Evolutionary conservation across 148 eudicot species (phyloP), one percentile per base, ranked within the genome.

Genomic region (Hydrangea macrophylla): DNA sequence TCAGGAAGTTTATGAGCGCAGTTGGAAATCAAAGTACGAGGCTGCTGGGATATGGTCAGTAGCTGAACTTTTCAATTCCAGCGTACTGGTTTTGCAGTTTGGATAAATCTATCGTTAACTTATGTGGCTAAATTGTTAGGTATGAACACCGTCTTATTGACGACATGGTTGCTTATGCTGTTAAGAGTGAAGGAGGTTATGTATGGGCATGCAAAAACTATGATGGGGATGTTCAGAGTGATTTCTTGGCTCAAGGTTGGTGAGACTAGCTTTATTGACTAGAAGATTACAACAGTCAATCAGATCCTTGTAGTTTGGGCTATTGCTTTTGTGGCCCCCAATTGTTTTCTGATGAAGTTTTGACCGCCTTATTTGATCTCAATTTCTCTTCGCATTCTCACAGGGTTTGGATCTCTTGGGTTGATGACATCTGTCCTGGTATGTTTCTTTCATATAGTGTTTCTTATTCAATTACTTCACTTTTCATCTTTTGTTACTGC

Each of bases 131-230:
- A 22, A 40, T 50, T 78, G 75, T 15, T 77, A 92, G 98, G 98
- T 92, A 92, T 70, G 98, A 92, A 75, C 96, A 92, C 73, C 98
- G 96, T 75, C 98, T 92, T 24, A 89, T 92, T 64, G 98, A 92
- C 69, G 98, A 89, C 78, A 92, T 92, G 98, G 98, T 92, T 85
- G 98, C 98, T 58, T 92, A 89, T 78, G 91, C 96, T 70, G 85
- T 92, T 56, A 92, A 92, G 84, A 92, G 98, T 62, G 98, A 89
- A 31, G 98, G 98, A 55, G 98, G 85, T 68, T 92, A 89, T 80
- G 98, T 92, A 26, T 90, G 98, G 98, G 98, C 98, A 53, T 92
- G 98, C 92, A 92, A 92, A 74, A 92, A 92, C 80, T 92, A 90
- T 77, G 98, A 92, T 70, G 96, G 98, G 23, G 98, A 92, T 81